These are phyloP conservation scores for Zhuliangozyma parablackwelliae DNA, from an alignment of 1,139 yeast genomes.

Conservation along the genomic window DNA sequence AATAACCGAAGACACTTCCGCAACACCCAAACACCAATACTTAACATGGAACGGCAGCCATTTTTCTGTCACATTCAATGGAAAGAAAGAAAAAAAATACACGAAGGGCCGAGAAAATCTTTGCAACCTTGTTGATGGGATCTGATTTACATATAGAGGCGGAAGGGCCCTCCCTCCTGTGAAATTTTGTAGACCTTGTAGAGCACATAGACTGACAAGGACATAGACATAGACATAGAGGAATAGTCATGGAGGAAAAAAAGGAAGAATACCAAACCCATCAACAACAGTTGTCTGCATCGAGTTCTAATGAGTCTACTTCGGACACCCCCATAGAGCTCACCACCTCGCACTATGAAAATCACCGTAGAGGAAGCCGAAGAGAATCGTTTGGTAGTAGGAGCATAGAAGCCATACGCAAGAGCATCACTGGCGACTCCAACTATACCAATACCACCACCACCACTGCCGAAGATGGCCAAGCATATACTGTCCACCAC, in stretches of 20 bases:
- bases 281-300: constrained; percentile 8
- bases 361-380: constrained; percentile 2
- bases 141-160: no score
- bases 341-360: constrained; percentile 10
- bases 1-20: no score
- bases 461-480: constrained; percentile 1
- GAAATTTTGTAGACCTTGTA: no score
- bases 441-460: not conserved
- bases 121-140: no score
- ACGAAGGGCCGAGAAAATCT: no score
- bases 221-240: no score
- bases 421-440: constrained; percentile 9
- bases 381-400: constrained; percentile 2
- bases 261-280: constrained; percentile 6
- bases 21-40: no score
- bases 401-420: constrained; percentile 13
- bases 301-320: constrained; percentile 3
- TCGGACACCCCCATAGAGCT: constrained; percentile 14
- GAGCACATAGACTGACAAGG: no score
- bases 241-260: constrained; percentile 2
- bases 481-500: constrained; percentile 24
- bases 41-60: no score
- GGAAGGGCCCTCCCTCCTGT: no score
- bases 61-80: no score
- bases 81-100: no score